Conservation (phyloP, 1,284 basidiomycete species). For the Kwoniella shivajii region DNA sequence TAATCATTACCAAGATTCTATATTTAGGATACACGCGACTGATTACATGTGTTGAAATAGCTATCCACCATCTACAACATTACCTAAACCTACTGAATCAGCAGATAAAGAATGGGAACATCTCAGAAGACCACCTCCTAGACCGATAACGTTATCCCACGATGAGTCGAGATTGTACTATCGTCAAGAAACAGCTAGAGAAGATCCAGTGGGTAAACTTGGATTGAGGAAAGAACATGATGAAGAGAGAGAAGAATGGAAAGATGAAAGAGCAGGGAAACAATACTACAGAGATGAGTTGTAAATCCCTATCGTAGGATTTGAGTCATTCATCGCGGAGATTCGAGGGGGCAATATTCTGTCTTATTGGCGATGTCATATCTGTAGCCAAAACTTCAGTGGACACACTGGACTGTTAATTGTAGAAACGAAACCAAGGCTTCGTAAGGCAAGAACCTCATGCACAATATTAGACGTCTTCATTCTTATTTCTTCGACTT, state of each 20-base stretch:
- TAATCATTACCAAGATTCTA: background rate
- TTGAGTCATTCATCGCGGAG: too few relatives aligned
- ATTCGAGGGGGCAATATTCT: too few relatives aligned
- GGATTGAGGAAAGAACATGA: conserved; percentile 45
- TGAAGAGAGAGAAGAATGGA: conserved; percentile 25
- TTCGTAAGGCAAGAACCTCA: too few relatives aligned
- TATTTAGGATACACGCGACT: background rate
- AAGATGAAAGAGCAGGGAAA: conserved; percentile 23
- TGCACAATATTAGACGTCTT: too few relatives aligned
- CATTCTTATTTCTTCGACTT: too few relatives aligned
- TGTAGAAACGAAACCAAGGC: too few relatives aligned
- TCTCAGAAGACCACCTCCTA: conserved; percentile 44
- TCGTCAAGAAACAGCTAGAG: conserved; percentile 20
- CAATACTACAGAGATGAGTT: conserved; percentile 38
- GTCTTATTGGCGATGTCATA: too few relatives aligned
- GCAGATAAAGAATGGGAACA: conserved; percentile 43
- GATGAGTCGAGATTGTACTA: conserved; percentile 41
- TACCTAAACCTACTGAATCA: conserved; percentile 26
- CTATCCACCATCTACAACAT: conserved; percentile 39
- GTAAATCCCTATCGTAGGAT: conserved; percentile 16
- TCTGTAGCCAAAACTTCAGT: too few relatives aligned
- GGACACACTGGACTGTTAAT: too few relatives aligned
- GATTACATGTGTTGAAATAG: conserved; percentile 14
- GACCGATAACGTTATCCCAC: conserved; percentile 45
- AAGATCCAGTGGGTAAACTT: conserved; percentile 35